Base-by-base conservation (phyloP, 345 rosid species). In the Populus tremula region DNA sequence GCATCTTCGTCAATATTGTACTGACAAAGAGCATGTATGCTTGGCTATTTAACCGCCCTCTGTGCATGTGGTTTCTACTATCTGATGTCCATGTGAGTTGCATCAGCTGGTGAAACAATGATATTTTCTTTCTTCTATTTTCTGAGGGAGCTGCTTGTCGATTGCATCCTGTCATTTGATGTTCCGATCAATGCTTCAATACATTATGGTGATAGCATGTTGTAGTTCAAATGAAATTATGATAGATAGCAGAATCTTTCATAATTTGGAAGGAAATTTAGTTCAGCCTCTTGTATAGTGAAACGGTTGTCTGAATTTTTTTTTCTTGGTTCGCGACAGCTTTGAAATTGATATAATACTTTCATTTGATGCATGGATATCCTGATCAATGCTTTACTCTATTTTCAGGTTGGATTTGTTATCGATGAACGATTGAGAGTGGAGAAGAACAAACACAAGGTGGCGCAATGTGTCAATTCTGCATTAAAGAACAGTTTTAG, bases 391-490 rank as follows among this genome's bases (percentile, higher is more conserved):
- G 43, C 53, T 35, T 16, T 67, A 33, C 59, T 41, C 65, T 39
- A n/a, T 17, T 62, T 78, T 79, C 89, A 95, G 99, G 91, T 95
- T 72, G 78, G 91, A 33, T 95, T 93, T 86, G 94, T 91, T 77
- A 87, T 90, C 65, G 96, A 92, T 82, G 99, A 95, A 83, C 97
- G 98, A 16, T 79, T 93, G 78, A 87, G 91, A 70, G 76, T 84
- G 65, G 88, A 89, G 86, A 93, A 88, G 77, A 89, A 86, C 84
- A 95, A 93, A 71, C 93, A 93, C 84, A 95, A 93, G 97, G 99
- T 92, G 66, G 78, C 62, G 71, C 77, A 66, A 54, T 47, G 41
- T 61, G 17, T 41, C 69, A 43, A 5, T 63, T 25, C 5, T 29
- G 31, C 27, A 63, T 63, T 29, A 13, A 27, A 47, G 33, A 43